These are phyloP conservation scores for Lomentospora prolificans DNA, from an alignment of 2,329 filamentous ascomycete species.

Conservation along the genomic window DNA sequence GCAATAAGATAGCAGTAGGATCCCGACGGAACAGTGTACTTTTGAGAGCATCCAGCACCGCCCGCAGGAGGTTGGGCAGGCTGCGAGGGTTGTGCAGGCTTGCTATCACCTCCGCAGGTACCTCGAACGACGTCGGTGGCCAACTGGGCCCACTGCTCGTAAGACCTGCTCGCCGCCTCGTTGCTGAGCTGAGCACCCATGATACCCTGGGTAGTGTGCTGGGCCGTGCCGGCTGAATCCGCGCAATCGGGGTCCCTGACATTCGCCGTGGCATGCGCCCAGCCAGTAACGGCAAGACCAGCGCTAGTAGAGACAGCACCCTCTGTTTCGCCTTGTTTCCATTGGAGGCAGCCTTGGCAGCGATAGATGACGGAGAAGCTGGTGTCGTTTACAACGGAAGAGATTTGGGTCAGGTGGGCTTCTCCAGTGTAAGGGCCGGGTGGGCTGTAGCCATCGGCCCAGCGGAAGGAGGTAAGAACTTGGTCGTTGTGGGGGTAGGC, in stretches of 20 bases:
- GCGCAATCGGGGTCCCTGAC: slow-evolving; percentile 21
- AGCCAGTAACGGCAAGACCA: slow-evolving; percentile 40
- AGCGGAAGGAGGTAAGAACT: slow-evolving; percentile 47
- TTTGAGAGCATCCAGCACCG: not conserved
- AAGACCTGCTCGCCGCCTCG: slow-evolving; percentile 27
- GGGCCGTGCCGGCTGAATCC: slow-evolving; percentile 33
- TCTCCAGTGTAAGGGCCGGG: slow-evolving; percentile 51
- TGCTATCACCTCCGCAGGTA: slow-evolving; percentile 11
- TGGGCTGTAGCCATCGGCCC: slow-evolving; percentile 45
- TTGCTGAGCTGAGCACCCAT: slow-evolving; percentile 35
- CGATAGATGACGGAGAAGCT: slow-evolving; percentile 54
- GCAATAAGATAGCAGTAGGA: not conserved
- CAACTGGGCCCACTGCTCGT: slow-evolving; percentile 32
- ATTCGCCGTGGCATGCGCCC: slow-evolving; percentile 39
- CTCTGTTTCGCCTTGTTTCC: slow-evolving; percentile 36
- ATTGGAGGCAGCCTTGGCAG: slow-evolving; percentile 47
- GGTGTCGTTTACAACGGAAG: slow-evolving; percentile 44
- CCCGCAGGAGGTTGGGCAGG: not conserved
- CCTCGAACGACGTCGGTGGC: slow-evolving; percentile 29
- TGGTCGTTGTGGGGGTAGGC: slow-evolving; percentile 36
- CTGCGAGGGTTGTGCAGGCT: slow-evolving; percentile 9
- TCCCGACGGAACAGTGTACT: not conserved
- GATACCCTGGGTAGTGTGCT: slow-evolving; percentile 43
- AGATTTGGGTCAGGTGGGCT: slow-evolving; percentile 51
- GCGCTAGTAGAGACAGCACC: slow-evolving; percentile 33